These are phyloP conservation scores for Trichoderma brevicompactum DNA, from an alignment of 2,329 filamentous ascomycete genomes.

Conservation along the genomic window DNA sequence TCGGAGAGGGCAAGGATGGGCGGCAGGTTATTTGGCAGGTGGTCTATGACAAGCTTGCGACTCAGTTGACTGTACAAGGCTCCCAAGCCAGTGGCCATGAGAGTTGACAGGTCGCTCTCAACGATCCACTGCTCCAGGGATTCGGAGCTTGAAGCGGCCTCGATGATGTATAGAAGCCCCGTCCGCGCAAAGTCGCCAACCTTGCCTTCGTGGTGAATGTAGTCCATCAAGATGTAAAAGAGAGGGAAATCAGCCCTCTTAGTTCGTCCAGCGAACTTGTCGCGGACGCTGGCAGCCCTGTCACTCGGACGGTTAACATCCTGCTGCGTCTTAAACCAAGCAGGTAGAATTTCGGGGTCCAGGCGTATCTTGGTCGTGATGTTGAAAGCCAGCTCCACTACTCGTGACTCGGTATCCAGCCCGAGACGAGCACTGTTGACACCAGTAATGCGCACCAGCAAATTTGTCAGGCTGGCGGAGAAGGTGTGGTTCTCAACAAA, in stretches of 20 bases:
- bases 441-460: slow-evolving; percentile 78
- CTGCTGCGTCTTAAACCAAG: slow-evolving; percentile 78
- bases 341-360: slow-evolving; percentile 81
- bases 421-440: slow-evolving; percentile 74
- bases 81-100: slow-evolving; percentile 95
- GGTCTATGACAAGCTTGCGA: slow-evolving; percentile 80
- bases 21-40: slow-evolving; percentile 74
- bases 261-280: slow-evolving; percentile 80
- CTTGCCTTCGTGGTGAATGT: slow-evolving; percentile 93
- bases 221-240: slow-evolving; percentile 94
- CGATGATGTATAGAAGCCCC: slow-evolving; percentile 92
- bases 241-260: slow-evolving; percentile 93
- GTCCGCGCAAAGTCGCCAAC: slow-evolving; percentile 96
- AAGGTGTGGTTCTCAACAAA: slow-evolving; percentile 88
- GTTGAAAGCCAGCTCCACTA: slow-evolving; percentile 93
- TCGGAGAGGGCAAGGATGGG: slow-evolving; percentile 88
- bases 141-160: slow-evolving; percentile 82
- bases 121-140: slow-evolving; percentile 94
- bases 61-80: slow-evolving; percentile 70
- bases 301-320: slow-evolving; percentile 51
- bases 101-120: slow-evolving; percentile 90
- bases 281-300: slow-evolving; percentile 57
- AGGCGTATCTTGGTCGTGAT: slow-evolving; percentile 95
- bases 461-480: slow-evolving; percentile 82
- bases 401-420: slow-evolving; percentile 80